Percentiles rank a stretch among this genome's conserved stretches.
Conservation (phyloP, 2,329 filamentous ascomycete species). For the Cladosporium velox region DNA sequence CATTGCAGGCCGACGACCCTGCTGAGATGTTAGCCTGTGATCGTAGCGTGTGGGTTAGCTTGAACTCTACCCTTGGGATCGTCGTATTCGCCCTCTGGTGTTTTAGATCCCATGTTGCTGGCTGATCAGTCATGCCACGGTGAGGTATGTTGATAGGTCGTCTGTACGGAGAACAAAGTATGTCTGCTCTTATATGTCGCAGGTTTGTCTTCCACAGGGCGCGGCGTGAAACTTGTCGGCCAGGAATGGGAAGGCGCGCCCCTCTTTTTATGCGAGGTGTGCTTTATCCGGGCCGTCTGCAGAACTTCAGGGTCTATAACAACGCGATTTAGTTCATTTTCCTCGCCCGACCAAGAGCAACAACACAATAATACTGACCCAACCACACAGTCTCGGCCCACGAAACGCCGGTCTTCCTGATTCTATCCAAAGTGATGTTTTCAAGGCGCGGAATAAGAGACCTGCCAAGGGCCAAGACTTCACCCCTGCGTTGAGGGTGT, state of each 20-base stretch:
- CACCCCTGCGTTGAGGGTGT: too few species aligned
- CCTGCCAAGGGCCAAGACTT: too few species aligned
- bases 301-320: too few species aligned
- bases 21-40: conserved; percentile 8
- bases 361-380: too few species aligned
- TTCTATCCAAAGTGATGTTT: too few species aligned
- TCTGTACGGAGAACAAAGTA: neutral
- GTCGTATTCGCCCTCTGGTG: conserved; percentile 68
- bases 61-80: conserved; percentile 45
- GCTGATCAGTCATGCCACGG: conserved; percentile 8
- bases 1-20: conserved; percentile 34
- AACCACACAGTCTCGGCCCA: too few species aligned
- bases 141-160: neutral
- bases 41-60: neutral
- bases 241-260: neutral
- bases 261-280: neutral
- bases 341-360: too few species aligned
- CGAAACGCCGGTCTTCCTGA: too few species aligned
- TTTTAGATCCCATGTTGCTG: conserved; percentile 47
- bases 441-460: too few species aligned
- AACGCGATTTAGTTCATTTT: too few species aligned
- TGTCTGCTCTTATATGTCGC: neutral
- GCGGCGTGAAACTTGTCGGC: neutral
- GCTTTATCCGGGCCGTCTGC: too few species aligned
- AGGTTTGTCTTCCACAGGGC: conserved; percentile 9